These are phyloP conservation scores for Orbilia brochopaga DNA, from an alignment of 2,329 filamentous ascomycete species.

Conservation along the genomic window DNA sequence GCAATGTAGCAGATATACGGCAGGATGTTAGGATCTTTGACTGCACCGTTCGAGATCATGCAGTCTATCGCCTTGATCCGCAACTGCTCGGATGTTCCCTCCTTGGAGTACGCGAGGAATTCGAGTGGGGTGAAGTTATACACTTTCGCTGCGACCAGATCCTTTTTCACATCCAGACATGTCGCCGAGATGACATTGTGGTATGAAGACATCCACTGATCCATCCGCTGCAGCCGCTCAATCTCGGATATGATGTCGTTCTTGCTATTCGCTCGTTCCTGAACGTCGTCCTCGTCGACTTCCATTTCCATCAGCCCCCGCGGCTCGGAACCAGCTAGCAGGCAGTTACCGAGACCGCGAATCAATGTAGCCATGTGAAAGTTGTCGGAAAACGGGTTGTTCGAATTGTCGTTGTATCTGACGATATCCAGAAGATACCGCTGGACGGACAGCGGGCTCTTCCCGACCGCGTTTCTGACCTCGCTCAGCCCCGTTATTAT, in stretches of 20 bases:
- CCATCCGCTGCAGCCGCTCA: constrained; percentile 70
- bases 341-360: constrained; percentile 63
- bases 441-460: constrained; percentile 78
- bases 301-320: constrained; percentile 59
- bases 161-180: constrained; percentile 63
- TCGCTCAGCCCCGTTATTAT: constrained; percentile 81
- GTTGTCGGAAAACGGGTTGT: constrained; percentile 85
- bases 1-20: constrained; percentile 66
- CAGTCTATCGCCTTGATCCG: constrained; percentile 71
- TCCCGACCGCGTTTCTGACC: constrained; percentile 75
- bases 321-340: constrained; percentile 62
- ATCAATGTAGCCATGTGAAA: constrained; percentile 86
- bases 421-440: constrained; percentile 87
- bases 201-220: constrained; percentile 72
- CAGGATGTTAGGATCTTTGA: constrained; percentile 65
- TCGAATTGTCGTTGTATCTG: constrained; percentile 91
- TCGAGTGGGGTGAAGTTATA: constrained; percentile 60
- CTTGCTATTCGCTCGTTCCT: constrained; percentile 60
- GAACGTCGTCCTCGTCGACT: constrained; percentile 58
- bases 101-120: constrained; percentile 70
- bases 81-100: constrained; percentile 68
- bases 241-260: constrained; percentile 67
- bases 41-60: constrained; percentile 68
- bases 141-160: constrained; percentile 51
- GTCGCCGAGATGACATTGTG: constrained; percentile 66